Percentiles rank a stretch among this genome's conserved stretches.
phyloP scores from a whole-genome alignment of 2,329 filamentous ascomycete genomes.

The Penicillium sp. region DNA sequence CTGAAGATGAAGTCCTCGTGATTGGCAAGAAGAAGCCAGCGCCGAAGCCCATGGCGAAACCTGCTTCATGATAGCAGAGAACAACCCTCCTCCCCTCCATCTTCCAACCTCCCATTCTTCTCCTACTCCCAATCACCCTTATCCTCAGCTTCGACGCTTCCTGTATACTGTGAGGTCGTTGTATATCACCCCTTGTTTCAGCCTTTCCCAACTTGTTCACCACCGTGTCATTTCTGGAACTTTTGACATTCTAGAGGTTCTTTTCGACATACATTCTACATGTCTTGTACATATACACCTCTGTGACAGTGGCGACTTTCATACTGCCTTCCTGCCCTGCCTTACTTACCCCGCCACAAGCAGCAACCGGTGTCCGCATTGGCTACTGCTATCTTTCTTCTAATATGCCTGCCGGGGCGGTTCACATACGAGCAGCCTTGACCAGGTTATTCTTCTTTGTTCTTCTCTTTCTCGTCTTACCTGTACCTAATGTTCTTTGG shows the following conservation, averaged over 20 bases:
- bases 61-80: neutral
- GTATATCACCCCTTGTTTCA: slow-evolving; percentile 16
- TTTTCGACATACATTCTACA: slow-evolving; percentile 27
- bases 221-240: slow-evolving; percentile 15
- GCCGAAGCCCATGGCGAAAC: slow-evolving; percentile 21
- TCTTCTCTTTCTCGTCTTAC: slow-evolving; percentile 10
- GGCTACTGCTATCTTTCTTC: slow-evolving; percentile 3
- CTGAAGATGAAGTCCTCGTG: slow-evolving; percentile 46
- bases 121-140: neutral
- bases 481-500: slow-evolving; percentile 30
- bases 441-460: neutral
- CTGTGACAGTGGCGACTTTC: slow-evolving; percentile 19
- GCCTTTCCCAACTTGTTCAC: slow-evolving; percentile 7
- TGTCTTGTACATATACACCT: slow-evolving; percentile 39
- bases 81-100: neutral
- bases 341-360: neutral
- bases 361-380: neutral
- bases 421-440: neutral
- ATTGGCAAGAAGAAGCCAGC: slow-evolving; percentile 40
- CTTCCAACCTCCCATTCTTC: neutral
- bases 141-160: slow-evolving; percentile 13
- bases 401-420: neutral
- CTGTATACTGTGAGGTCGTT: slow-evolving; percentile 16
- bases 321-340: neutral
- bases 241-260: slow-evolving; percentile 21